These are phyloP conservation scores for Trypanosoma vivax DNA, from an alignment of 208 protist species.

Conservation along the genomic window DNA sequence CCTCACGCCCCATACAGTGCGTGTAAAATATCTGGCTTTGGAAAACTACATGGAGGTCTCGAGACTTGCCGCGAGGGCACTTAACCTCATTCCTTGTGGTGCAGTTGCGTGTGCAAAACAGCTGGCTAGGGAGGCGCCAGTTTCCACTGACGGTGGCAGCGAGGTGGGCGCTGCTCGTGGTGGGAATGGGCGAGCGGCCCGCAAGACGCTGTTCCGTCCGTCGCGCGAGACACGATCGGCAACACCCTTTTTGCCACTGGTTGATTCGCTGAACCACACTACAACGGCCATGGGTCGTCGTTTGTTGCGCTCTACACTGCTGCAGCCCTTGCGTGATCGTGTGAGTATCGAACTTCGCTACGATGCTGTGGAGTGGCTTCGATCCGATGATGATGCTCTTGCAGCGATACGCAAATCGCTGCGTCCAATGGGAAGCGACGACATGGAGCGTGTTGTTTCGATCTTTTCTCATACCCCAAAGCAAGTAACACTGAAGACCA, in stretches of 20 bases:
- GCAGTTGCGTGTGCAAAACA: background rate
- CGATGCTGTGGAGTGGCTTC: conserved; percentile 67
- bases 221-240: conserved; percentile 2
- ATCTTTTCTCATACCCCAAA: conserved; percentile 23
- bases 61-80: conserved; percentile 45
- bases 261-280: conserved; percentile 53
- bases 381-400: conserved; percentile 22
- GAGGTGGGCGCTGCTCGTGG: background rate
- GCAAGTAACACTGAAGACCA: conserved; percentile 11
- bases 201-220: conserved; percentile 17
- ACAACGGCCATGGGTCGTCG: conserved; percentile 69
- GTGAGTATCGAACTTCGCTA: conserved; percentile 59
- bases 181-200: background rate
- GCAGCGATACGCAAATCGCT: conserved; percentile 14
- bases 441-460: conserved; percentile 20
- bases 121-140: background rate
- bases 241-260: conserved; percentile 27
- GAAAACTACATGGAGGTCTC: conserved; percentile 69
- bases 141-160: background rate
- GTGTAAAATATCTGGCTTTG: conserved; percentile 51
- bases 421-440: conserved; percentile 3
- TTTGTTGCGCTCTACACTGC: conserved; percentile 54
- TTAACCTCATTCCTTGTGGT: conserved; percentile 40
- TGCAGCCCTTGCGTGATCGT: conserved; percentile 69
- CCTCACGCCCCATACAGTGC: conserved; percentile 59